Percentiles rank a stretch among this genome's conserved stretches.
These are phyloP conservation scores for Phoma sp. DNA, from an alignment of 2,329 filamentous ascomycete genomes.

Conservation along the genomic window DNA sequence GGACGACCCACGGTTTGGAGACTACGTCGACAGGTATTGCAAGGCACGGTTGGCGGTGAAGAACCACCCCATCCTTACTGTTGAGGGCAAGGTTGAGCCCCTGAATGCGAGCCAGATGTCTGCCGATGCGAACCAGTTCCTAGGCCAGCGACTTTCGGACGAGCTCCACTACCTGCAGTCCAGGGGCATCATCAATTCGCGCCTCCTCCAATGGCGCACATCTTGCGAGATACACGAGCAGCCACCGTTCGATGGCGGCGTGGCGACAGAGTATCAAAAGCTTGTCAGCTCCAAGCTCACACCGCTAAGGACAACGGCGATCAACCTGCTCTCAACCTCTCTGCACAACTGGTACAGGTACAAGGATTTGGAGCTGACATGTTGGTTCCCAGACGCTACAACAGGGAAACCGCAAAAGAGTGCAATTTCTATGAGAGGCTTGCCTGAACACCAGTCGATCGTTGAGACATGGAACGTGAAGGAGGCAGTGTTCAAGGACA, in stretches of 20 bases:
- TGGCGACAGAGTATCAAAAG: slow-evolving; percentile 78
- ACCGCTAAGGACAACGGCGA: slow-evolving; percentile 75
- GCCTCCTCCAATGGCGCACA: slow-evolving; percentile 81
- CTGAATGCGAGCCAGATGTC: slow-evolving; percentile 77
- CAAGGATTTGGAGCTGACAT: slow-evolving; percentile 76
- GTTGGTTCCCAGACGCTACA: slow-evolving; percentile 70
- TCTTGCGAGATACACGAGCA: slow-evolving; percentile 78
- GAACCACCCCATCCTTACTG: slow-evolving; percentile 83
- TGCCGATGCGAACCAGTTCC: slow-evolving; percentile 83
- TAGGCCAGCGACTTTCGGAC: slow-evolving; percentile 86
- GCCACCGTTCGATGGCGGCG: slow-evolving; percentile 85
- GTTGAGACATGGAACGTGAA: slow-evolving; percentile 76
- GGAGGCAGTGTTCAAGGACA: slow-evolving; percentile 60
- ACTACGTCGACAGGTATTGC: slow-evolving; percentile 86
- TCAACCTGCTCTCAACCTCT: slow-evolving; percentile 78
- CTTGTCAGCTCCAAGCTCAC: slow-evolving; percentile 78
- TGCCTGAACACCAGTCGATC: slow-evolving; percentile 60
- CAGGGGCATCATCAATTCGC: slow-evolving; percentile 77
- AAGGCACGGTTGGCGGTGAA: slow-evolving; percentile 84
- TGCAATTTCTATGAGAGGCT: slow-evolving; percentile 66
- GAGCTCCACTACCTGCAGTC: slow-evolving; percentile 92
- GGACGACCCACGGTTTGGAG: slow-evolving; percentile 75
- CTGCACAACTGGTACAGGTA: slow-evolving; percentile 84
- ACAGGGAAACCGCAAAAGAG: slow-evolving; percentile 54
- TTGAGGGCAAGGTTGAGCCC: slow-evolving; percentile 77